Base-by-base conservation (phyloP, 768 basidiomycete genomes). In the Tulasnella calospora region DNA sequence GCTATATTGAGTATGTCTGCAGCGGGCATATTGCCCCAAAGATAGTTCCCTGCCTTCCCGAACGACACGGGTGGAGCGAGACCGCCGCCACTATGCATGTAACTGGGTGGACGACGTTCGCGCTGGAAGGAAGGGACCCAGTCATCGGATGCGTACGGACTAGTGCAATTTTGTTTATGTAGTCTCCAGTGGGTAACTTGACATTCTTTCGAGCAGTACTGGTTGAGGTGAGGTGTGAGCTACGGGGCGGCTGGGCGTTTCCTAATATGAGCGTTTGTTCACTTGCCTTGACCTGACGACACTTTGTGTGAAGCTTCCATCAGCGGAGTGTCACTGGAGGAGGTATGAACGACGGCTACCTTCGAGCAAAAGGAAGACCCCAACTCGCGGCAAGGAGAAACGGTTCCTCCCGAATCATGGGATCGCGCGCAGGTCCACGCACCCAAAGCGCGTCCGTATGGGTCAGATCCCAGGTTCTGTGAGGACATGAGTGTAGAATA, bases 181-280 rank as follows among this genome's bases (percentile, higher is more conserved):
- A 35, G 47, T 2, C 70, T 78, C 88, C 87, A 88, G 76, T 88
- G 87, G 27, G 55, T 80, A 27, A 51, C 82, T 80, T 88, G 88
- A 78, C 87, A 88, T 57, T 83, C 85, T 86, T 87, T 85, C 12
- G 87, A 88, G 80, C 88, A 88, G 79, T 88, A 88, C 27, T 74
- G 27, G 27, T 71, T 5, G 27, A 40, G 13, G 23, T 2, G 27
- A 40, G 27, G 38, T 33, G 41, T 44, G 12, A 44, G 41, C 13
- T 10, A 44, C 8, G 41, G 13, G 41, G 6, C 8, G 41, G 41
- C 38, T 38, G 9, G 38, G 9, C 38, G 41, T 8, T 44, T 44
- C 41, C 41, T 10, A 15, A 30, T 23, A 3, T 71, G 69, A 12
- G 13, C 69, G 19, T 40, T 27, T 71, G 2, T 51, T 51, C 23